Base-by-base conservation (phyloP, 2,329 filamentous ascomycete genomes). In the Colletotrichum sp. region DNA sequence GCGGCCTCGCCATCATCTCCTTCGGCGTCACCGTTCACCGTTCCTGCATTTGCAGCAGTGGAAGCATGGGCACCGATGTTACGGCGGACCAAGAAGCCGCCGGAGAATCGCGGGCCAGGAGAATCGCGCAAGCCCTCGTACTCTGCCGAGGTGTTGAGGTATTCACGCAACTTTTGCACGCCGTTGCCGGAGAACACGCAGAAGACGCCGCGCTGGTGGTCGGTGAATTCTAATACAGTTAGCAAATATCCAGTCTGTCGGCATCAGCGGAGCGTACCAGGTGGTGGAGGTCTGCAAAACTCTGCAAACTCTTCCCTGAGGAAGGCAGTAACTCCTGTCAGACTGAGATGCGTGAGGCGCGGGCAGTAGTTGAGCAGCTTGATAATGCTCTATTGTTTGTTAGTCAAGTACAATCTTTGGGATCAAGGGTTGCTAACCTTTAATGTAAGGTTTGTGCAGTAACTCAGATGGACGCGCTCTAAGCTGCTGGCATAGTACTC, bases 131-230 rank as follows among this genome's bases (percentile, higher is more conserved):
- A 79, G 5, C 86, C 85, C 55, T 88, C 86, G 70, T 90, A 92
- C 39, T 86, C 84, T 1, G 85, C 83, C 13, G 87, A 85, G 1
- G 84, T 87, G 79, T 96, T 98, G 52, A 99, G 89, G 82, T 96
- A 95, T 32, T 93, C 90, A 57, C 96, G 93, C 30, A 99, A 91
- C 55, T 92, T 91, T 57, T 88, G 88, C 3, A 99, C 96, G 71
- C 96, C 96, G 30, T 92, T 90, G 8, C 97, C 96, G 3, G 96
- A 98, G 84, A 99, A 99, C 70, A 99, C 97, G 82, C 97, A 99
- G 83, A 99, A 99, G 9, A 99, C 95, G 68, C 96, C 94, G 78
- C 97, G 93, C 84, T 99, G 97, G 82, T 98, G 96, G 63, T 96
- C 94, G 21, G 96, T 99, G 83, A 99, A 99, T 85, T 99, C 97